A percentile compares a stretch with the other conserved stretches of the same genome.
Conservation (phyloP, 768 basidiomycete species). For the Cystobasidium tubakii region DNA sequence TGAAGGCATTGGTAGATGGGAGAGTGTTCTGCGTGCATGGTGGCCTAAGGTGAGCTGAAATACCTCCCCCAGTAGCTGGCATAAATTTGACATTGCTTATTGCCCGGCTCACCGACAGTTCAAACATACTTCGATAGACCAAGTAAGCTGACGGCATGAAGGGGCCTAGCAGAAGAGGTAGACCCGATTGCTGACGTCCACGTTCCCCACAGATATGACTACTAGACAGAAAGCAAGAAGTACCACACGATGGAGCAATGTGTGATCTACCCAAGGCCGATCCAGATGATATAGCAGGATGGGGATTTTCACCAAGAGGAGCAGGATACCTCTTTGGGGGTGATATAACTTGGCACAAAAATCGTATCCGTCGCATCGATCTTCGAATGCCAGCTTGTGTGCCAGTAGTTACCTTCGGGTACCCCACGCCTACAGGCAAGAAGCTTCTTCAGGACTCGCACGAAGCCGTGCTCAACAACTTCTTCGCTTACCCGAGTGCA, state of each 20-base stretch:
- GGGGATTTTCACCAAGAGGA: conserved; percentile 98
- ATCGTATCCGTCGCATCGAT: no score
- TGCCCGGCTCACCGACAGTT: background rate
- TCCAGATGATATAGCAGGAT: conserved; percentile 96
- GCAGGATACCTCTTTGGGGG: conserved; percentile 99
- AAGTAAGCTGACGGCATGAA: no score
- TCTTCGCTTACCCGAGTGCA: no score
- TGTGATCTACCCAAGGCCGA: conserved; percentile 99
- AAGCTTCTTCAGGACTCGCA: no score
- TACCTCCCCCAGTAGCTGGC: no score
- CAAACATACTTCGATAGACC: background rate
- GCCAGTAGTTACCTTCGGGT: no score
- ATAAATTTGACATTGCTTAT: no score
- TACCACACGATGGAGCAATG: conserved; percentile 99
- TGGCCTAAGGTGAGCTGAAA: conserved; percentile 64
- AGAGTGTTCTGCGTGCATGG: conserved; percentile 97
- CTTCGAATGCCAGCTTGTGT: no score
- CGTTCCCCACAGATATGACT: conserved; percentile 95
- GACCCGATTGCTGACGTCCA: no score
- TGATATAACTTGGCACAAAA: conserved; percentile 94
- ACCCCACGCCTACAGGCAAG: no score
- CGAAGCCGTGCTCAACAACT: no score
- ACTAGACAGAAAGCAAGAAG: conserved; percentile 98
- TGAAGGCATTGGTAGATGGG: conserved; percentile 93
- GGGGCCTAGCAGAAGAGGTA: no score